Conservation (phyloP, 2,329 filamentous ascomycete genomes). For the Lachnellula cervina region DNA sequence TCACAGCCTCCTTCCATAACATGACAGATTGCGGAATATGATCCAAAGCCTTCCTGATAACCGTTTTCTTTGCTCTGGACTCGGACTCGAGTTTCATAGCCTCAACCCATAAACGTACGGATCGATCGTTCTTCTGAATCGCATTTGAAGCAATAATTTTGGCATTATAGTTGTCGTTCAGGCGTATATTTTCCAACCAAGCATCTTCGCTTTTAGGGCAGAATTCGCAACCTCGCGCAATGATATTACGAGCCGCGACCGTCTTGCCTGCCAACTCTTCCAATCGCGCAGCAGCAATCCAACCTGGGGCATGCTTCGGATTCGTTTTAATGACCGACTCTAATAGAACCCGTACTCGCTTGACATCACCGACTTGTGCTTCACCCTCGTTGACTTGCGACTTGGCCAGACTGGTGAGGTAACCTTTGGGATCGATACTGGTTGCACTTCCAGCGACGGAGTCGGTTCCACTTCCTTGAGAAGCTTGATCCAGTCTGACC, state of each 20-base stretch:
- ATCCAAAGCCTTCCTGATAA: conserved; percentile 85
- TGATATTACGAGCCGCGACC: conserved; percentile 81
- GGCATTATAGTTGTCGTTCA: conserved; percentile 88
- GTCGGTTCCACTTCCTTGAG: conserved; percentile 63
- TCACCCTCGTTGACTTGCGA: conserved; percentile 75
- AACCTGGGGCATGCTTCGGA: conserved; percentile 87
- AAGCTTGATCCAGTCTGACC: conserved; percentile 88
- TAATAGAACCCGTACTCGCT: conserved; percentile 84
- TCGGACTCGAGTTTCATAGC: conserved; percentile 90
- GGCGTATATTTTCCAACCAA: conserved; percentile 91
- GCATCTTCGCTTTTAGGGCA: conserved; percentile 93
- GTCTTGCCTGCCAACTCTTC: conserved; percentile 92
- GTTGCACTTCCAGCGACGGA: conserved; percentile 74
- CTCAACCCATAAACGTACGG: conserved; percentile 87
- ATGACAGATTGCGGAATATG: conserved; percentile 91
- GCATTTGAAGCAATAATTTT: conserved; percentile 93
- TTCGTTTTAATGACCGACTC: conserved; percentile 98
- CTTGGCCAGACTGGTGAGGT: conserved; percentile 85
- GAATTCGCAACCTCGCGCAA: conserved; percentile 80
- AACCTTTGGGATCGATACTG: conserved; percentile 91
- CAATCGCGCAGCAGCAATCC: conserved; percentile 88
- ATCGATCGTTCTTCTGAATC: conserved; percentile 85
- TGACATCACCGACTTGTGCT: conserved; percentile 87
- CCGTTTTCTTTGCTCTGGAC: conserved; percentile 79
- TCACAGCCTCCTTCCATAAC: conserved; percentile 97